Evolutionary conservation across 208 protist species (phyloP).

Genomic region (Phytomonas sp.): DNA sequence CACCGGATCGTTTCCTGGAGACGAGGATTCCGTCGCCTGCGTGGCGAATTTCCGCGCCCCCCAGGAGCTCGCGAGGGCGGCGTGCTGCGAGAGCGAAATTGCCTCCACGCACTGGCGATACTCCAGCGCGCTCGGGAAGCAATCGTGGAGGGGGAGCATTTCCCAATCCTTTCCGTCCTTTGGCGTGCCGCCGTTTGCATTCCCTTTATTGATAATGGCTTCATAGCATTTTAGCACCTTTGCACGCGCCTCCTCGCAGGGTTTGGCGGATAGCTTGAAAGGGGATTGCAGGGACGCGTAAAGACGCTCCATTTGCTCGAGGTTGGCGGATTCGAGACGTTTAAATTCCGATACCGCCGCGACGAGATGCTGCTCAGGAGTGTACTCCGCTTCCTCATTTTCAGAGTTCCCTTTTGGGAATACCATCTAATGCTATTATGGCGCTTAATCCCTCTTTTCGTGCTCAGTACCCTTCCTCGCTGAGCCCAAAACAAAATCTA

Average conservation of each 20-base stretch:
- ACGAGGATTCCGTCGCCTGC: neutral
- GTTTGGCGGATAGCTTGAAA: slow-evolving; percentile 57
- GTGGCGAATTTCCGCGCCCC: slow-evolving; percentile 21
- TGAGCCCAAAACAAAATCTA: neutral
- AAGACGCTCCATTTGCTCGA: slow-evolving; percentile 48
- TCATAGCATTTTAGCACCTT: slow-evolving; percentile 59
- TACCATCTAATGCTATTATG: neutral
- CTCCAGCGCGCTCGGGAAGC: slow-evolving; percentile 29
- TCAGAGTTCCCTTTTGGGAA: neutral
- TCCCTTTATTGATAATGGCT: neutral
- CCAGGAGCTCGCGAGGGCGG: slow-evolving; percentile 30
- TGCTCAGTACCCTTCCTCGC: neutral
- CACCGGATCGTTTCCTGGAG: no score
- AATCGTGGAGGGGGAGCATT: slow-evolving; percentile 12
- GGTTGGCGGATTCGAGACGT: slow-evolving; percentile 48
- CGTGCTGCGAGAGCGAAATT: slow-evolving; percentile 39
- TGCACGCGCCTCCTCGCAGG: slow-evolving; percentile 41
- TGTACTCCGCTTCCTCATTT: slow-evolving; percentile 24
- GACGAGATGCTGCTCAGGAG: slow-evolving; percentile 52
- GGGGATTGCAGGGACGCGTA: slow-evolving; percentile 51
- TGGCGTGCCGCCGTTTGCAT: neutral
- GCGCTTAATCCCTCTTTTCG: neutral
- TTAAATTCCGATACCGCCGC: slow-evolving; percentile 52
- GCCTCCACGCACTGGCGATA: slow-evolving; percentile 59
- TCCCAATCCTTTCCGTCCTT: neutral